Conservation (phyloP, 257 asterid genomes). For the Sherardia arvensis region DNA sequence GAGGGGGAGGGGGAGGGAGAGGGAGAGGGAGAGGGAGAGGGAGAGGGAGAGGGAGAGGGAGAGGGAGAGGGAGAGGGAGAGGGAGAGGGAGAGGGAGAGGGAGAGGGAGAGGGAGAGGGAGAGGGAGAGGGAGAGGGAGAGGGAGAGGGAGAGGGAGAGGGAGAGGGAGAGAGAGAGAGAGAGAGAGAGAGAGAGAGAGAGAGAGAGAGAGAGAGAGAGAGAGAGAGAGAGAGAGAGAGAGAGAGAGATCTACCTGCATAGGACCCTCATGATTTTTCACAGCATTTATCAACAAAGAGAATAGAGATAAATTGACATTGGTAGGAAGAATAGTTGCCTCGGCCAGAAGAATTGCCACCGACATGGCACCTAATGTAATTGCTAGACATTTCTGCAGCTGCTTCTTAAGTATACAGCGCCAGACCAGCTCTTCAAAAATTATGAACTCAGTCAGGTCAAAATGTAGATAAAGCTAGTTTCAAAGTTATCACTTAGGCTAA, state of each 20-base stretch:
- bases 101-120: too few relatives aligned
- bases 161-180: too few relatives aligned
- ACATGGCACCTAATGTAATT: slow-evolving; percentile 56
- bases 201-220: too few relatives aligned
- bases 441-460: neutral
- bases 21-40: too few relatives aligned
- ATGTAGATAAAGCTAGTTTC: neutral
- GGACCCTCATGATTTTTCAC: slow-evolving; percentile 37
- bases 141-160: too few relatives aligned
- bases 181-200: too few relatives aligned
- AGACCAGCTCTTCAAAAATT: slow-evolving; percentile 41
- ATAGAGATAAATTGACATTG: slow-evolving; percentile 63
- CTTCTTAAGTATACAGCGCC: slow-evolving; percentile 58
- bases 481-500: slow-evolving; percentile 14
- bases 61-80: too few relatives aligned
- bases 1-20: too few relatives aligned
- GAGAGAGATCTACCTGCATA: slow-evolving; percentile 63
- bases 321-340: slow-evolving; percentile 74
- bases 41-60: too few relatives aligned
- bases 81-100: too few relatives aligned
- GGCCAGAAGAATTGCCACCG: slow-evolving; percentile 67
- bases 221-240: too few relatives aligned
- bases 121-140: too few relatives aligned
- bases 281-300: slow-evolving; percentile 54
- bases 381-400: slow-evolving; percentile 56